Base-by-base conservation (phyloP, 345 rosid species). In the Sonneratia caseolaris region DNA sequence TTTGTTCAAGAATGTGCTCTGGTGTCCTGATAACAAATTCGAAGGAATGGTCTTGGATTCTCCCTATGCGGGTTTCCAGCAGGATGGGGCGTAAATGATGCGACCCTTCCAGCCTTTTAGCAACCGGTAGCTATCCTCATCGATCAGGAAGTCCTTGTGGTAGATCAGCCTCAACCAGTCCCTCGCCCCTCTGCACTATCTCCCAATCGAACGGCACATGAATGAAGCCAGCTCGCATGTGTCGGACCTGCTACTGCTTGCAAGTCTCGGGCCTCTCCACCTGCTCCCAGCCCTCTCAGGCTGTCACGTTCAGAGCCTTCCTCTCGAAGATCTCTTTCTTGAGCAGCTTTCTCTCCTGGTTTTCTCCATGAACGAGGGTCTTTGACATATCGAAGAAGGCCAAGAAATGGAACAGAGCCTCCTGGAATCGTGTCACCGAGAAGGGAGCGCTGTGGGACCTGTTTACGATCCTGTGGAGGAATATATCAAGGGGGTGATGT, bases 81-180 rank as follows among this genome's bases (percentile, higher is more conserved):
- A 79, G 14, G 97, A 87, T 68, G 90, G 84, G 67, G 97, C 95
- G 77, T 74, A 80, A 16, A 89, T 75, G 27, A 89, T 86, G 72
- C 99, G 76, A 51, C 99, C 97, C 45, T 95, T 95, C 99, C 97
- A 95, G 69, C 99, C 97, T 70, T 86, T 93, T 81, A 95, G 70
- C 71, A 95, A 68, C 99, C 97, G 92, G 72, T 71, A 56, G 75
- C 75, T 82, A 82, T 86, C 91, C 82, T 82, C 84, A 70, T 95
- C 97, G 8, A 95, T 79, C 74, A 89, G 75, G 64, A 95, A 92
- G 76, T 92, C 96, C 74, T 86, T 86, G 81, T 95, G 96, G 84
- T 89, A 92, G 55, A 69, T 55, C 12, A 64, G 73, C 61, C 77
- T 79, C 75, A 86, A 82, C 79, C 81, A 84, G 2, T 73, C 24